Percentiles rank a stretch among this genome's conserved stretches.
Evolutionary conservation across 2,329 filamentous ascomycete genomes (phyloP).

Genomic region (Corniculantispora saksenae): DNA sequence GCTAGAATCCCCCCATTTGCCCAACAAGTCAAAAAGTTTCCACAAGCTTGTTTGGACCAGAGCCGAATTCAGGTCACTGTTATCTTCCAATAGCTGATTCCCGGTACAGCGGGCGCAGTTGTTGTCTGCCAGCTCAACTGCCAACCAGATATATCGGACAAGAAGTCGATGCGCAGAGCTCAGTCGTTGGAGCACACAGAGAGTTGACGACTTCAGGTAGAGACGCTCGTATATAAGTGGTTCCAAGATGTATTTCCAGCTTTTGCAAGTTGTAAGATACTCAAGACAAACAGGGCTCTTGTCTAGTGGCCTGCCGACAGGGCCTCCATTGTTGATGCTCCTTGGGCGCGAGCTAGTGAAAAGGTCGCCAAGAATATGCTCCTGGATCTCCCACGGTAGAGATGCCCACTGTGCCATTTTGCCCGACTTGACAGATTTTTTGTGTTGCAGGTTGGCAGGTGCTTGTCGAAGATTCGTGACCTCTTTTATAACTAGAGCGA

Average conservation of each 20-base stretch:
- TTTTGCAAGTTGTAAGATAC: constrained; percentile 1
- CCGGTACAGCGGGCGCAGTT: neutral
- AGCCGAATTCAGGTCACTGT: neutral
- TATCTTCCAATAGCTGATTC: neutral
- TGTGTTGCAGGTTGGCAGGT: too few species aligned
- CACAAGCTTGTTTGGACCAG: neutral
- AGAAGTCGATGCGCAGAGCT: neutral
- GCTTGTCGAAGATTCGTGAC: too few species aligned
- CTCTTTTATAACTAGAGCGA: too few species aligned
- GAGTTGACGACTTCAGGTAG: neutral
- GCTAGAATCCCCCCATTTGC: neutral
- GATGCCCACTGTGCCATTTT: neutral
- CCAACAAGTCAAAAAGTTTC: neutral
- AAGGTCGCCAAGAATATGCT: neutral
- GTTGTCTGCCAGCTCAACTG: neutral
- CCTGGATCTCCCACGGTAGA: neutral
- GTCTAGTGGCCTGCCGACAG: neutral
- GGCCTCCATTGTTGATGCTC: neutral
- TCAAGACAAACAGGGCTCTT: neutral
- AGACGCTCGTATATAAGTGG: neutral
- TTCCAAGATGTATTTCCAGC: neutral
- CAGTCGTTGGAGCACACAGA: neutral
- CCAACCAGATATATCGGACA: neutral
- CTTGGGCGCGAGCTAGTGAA: neutral
- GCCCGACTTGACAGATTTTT: too few species aligned